A percentile compares a stretch with the other conserved stretches of the same genome.
Evolutionary conservation across 2,329 filamentous ascomycete species (phyloP).

Genomic region (Cladosporium sp.): DNA sequence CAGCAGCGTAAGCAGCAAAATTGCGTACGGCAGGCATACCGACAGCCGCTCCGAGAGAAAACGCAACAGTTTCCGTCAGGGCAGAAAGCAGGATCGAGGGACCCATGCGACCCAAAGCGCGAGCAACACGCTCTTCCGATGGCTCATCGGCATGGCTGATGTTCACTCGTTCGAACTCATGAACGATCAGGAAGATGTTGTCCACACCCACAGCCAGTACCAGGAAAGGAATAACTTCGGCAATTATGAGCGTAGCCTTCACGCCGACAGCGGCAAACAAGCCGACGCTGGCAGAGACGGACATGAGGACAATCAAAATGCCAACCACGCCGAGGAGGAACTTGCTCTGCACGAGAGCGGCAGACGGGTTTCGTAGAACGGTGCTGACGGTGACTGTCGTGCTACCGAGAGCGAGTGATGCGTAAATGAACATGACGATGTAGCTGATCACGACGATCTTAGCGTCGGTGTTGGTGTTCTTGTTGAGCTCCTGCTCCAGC

Average conservation of each 20-base stretch:
- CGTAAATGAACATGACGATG: conserved; percentile 97
- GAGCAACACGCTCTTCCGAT: conserved; percentile 78
- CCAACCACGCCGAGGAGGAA: conserved; percentile 92
- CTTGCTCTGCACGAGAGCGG: conserved; percentile 88
- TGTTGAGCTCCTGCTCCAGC: conserved; percentile 91
- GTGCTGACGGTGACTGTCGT: conserved; percentile 73
- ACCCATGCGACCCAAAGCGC: conserved; percentile 90
- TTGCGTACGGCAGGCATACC: conserved; percentile 98
- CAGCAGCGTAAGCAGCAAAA: conserved; percentile 93
- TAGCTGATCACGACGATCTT: conserved; percentile 97
- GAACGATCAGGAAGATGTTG: conserved; percentile 97
- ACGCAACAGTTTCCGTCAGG: conserved; percentile 88
- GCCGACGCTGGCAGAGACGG: conserved; percentile 89
- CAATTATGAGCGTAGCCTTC: conserved; percentile 94
- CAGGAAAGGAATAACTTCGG: conserved; percentile 96
- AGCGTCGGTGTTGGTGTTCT: conserved; percentile 95
- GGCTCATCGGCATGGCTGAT: conserved; percentile 81
- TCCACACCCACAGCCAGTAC: conserved; percentile 95
- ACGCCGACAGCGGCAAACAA: conserved; percentile 87
- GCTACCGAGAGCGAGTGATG: conserved; percentile 84
- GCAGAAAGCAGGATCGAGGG: conserved; percentile 94
- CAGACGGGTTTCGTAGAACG: conserved; percentile 72
- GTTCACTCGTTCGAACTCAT: conserved; percentile 95
- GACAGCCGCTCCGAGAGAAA: conserved; percentile 85
- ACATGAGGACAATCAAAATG: conserved; percentile 95